A percentile compares a stretch with the other conserved stretches of the same genome.
These are phyloP conservation scores for Stellera chamaejasme DNA, from an alignment of 345 rosid species.

Conservation along the genomic window DNA sequence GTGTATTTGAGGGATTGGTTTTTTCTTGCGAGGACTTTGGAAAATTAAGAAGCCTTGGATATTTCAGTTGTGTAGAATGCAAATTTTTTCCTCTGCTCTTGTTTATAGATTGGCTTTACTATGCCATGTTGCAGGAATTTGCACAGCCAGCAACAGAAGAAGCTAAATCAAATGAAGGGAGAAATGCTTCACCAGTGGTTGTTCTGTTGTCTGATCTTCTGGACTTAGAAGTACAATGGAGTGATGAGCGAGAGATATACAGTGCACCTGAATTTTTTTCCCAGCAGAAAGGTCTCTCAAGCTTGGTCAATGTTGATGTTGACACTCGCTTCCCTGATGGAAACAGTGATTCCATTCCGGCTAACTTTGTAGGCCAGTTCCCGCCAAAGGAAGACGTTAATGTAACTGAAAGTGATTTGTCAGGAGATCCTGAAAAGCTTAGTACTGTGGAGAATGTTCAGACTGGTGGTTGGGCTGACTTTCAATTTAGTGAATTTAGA, in stretches of 20 bases:
- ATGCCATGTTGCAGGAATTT: slow-evolving; percentile 46
- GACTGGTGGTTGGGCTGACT: slow-evolving; percentile 23
- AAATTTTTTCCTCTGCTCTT: too few relatives aligned
- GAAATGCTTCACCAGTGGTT: slow-evolving; percentile 20
- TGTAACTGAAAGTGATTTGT: slow-evolving; percentile 22
- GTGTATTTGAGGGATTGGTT: too few relatives aligned
- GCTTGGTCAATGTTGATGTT: slow-evolving; percentile 43
- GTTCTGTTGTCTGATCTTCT: slow-evolving; percentile 49
- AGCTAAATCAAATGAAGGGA: slow-evolving; percentile 32
- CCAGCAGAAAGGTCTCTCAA: slow-evolving; percentile 20
- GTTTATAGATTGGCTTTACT: too few relatives aligned
- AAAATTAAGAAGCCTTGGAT: too few relatives aligned
- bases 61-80: too few relatives aligned
- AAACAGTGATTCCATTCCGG: slow-evolving; percentile 18
- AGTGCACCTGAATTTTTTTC: slow-evolving; percentile 13
- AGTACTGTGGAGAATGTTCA: slow-evolving; percentile 37
- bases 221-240: slow-evolving; percentile 65
- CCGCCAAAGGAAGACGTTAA: slow-evolving; percentile 12
- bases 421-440: slow-evolving; percentile 12
- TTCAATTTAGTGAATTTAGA: slow-evolving; percentile 10
- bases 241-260: slow-evolving; percentile 27
- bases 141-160: slow-evolving; percentile 35
- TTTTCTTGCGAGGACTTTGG: too few relatives aligned
- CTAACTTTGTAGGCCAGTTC: slow-evolving; percentile 20
- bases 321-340: slow-evolving; percentile 37